These are phyloP conservation scores for Endocarpon pusillum DNA, from an alignment of 495 filamentous ascomycete species.

Conservation along the genomic window DNA sequence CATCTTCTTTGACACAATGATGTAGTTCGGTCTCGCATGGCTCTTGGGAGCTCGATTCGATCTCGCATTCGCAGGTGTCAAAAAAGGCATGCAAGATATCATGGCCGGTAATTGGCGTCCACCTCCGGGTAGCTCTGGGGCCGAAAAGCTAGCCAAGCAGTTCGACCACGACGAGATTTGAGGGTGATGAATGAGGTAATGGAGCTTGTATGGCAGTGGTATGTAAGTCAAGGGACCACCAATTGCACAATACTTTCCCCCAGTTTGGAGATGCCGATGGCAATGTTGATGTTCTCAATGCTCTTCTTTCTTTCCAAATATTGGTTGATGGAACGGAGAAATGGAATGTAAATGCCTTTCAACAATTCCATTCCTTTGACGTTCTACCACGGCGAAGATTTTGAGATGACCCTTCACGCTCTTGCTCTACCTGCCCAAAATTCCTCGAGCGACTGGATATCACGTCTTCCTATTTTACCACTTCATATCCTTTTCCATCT, in stretches of 20 bases:
- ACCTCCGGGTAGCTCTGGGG: conserved; percentile 6
- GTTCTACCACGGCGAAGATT: too few species aligned
- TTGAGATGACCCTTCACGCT: too few species aligned
- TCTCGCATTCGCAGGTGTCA: conserved; percentile 38
- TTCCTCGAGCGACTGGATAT: too few species aligned
- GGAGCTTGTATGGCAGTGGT: too few species aligned
- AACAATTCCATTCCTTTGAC: too few species aligned
- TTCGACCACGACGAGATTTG: conserved; percentile 22
- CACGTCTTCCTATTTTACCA: too few species aligned
- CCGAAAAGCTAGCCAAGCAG: conserved; percentile 9
- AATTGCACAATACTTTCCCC: not conserved
- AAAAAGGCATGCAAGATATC: conserved; percentile 37
- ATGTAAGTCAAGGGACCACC: too few species aligned
- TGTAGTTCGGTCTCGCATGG: conserved; percentile 49
- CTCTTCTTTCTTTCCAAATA: not conserved
- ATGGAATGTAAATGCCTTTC: too few species aligned
- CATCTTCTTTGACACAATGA: not conserved
- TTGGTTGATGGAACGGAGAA: too few species aligned
- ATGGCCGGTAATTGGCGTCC: conserved; percentile 28
- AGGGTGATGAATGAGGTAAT: not conserved
- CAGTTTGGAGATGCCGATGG: not conserved
- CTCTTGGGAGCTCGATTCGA: conserved; percentile 51
- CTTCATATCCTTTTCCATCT: not conserved
- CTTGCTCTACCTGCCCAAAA: too few species aligned
- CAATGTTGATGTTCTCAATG: not conserved